A percentile compares a stretch with the other conserved stretches of the same genome.
Evolutionary conservation across 768 basidiomycete species (phyloP).

Genomic region (Hydnum rufescens): DNA sequence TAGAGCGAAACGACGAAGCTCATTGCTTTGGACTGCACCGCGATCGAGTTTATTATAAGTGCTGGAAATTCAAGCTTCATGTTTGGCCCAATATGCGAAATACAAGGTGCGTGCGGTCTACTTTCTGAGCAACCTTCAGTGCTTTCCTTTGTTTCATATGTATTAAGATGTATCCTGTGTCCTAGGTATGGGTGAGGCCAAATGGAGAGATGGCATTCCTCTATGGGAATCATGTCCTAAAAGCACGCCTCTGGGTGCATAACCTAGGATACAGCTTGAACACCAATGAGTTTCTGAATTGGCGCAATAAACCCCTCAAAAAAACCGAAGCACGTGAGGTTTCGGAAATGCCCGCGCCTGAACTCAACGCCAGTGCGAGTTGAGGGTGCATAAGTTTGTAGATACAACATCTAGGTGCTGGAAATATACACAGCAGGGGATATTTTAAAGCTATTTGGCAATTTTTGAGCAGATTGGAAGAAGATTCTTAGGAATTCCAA

Average conservation of each 20-base stretch:
- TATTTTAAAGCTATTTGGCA: no score
- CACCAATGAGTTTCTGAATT: slow-evolving; percentile 96
- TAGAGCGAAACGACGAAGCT: slow-evolving; percentile 59
- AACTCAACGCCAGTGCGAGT: no score
- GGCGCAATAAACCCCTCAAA: no score
- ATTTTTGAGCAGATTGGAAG: no score
- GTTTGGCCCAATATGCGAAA: slow-evolving; percentile 87
- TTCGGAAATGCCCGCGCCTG: no score
- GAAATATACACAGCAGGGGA: no score
- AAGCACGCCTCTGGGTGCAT: slow-evolving; percentile 94
- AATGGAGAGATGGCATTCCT: slow-evolving; percentile 99
- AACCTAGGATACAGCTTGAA: slow-evolving; percentile 96
- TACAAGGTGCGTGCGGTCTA: slow-evolving; percentile 50
- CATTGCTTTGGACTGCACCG: slow-evolving; percentile 81
- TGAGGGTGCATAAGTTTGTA: no score
- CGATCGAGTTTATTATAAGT: slow-evolving; percentile 93
- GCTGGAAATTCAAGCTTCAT: slow-evolving; percentile 93
- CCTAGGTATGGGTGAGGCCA: slow-evolving; percentile 93
- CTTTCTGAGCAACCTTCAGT: not conserved
- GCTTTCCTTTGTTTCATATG: not conserved
- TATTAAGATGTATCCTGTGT: not conserved
- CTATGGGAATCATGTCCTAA: slow-evolving; percentile 95
- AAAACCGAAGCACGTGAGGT: no score
- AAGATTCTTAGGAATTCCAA: no score
- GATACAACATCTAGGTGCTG: no score